Conservation (phyloP, 805 yeast genomes). For the Metschnikowia bowlesiae region DNA sequence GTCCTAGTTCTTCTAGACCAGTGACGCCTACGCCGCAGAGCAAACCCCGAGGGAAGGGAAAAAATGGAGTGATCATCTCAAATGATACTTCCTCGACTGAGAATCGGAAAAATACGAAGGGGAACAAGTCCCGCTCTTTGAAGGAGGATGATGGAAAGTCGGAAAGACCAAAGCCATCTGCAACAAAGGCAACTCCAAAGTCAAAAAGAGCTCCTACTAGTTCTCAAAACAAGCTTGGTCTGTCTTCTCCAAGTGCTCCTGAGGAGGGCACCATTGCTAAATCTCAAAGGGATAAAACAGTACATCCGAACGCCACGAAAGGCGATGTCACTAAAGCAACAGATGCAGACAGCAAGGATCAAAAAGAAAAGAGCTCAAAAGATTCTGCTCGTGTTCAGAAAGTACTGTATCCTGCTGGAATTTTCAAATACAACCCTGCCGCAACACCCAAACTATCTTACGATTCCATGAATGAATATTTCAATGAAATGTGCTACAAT, state of each 20-base stretch:
- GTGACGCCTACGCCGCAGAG: conserved; percentile 9
- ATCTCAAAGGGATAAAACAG: not conserved
- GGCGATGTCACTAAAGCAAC: too few species aligned
- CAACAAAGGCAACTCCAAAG: not conserved
- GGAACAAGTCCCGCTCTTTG: not conserved
- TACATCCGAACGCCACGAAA: too few species aligned
- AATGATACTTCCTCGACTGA: not conserved
- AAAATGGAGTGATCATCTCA: not conserved
- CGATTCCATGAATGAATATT: conserved; percentile 48
- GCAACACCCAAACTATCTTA: conserved; percentile 43
- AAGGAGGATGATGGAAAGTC: not conserved
- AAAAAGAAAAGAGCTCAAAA: not conserved
- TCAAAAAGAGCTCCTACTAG: not conserved
- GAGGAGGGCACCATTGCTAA: not conserved
- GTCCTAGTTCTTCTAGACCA: conserved; percentile 11
- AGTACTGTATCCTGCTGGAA: conserved; percentile 22
- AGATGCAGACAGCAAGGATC: too few species aligned
- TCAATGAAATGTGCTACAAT: conserved; percentile 56
- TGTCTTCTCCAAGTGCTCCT: not conserved
- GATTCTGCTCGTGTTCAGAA: not conserved
- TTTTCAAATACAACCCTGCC: conserved; percentile 30
- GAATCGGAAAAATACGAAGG: not conserved
- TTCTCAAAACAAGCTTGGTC: not conserved
- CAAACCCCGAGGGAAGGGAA: not conserved
- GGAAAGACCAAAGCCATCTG: not conserved